Evolutionary conservation across 768 basidiomycete genomes (phyloP), one percentile per base, ranked within the genome.

Genomic region (Candolleomyces efflorescens): DNA sequence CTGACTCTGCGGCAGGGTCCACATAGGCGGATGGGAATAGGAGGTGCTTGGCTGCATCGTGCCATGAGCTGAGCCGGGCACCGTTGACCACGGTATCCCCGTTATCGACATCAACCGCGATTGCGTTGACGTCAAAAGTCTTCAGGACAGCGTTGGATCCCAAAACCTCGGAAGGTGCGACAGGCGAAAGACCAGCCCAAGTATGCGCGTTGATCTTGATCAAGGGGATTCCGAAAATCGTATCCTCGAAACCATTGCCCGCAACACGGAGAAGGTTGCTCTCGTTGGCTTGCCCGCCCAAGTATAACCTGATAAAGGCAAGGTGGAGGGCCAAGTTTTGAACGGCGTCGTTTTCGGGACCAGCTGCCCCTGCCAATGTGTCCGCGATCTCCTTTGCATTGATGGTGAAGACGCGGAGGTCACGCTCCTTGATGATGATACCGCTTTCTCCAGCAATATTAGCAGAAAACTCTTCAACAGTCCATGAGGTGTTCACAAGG

Each of bases 21-120:
- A 81, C 73, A 73, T 91, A 96, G 17, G 87, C 85, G 41, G 88
- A 80, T 36, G 90, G 87, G 82, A 97, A 98, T 52, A 98, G 75
- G 32, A 98, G 71, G 65, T 96, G 92, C 64, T 91, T 92, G 15
- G 92, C 92, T 2, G 88, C 90, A 60, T 89, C 85, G 64, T 95
- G 90, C 89, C 91, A 92, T 7, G 87, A 84, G 26, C 81, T 76
- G 44, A 86, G 69, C 58, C 77, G 78, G 17, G 86, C 79, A 37
- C 84, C 83, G 62, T 86, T 84, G 59, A 82, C 79, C 51, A 84
- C 72, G 23, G 81, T 78, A 58, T 86, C 77, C 18, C 83, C 81
- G 55, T 68, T 71, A 38, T 81, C 80, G 3, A 82, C 78, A 57
- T 90, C 83, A 39, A 89, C 82, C 3, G 81, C 81, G 55, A 92